These are phyloP conservation scores for Calvatia gigantea DNA, from an alignment of 768 basidiomycete species.

Conservation along the genomic window DNA sequence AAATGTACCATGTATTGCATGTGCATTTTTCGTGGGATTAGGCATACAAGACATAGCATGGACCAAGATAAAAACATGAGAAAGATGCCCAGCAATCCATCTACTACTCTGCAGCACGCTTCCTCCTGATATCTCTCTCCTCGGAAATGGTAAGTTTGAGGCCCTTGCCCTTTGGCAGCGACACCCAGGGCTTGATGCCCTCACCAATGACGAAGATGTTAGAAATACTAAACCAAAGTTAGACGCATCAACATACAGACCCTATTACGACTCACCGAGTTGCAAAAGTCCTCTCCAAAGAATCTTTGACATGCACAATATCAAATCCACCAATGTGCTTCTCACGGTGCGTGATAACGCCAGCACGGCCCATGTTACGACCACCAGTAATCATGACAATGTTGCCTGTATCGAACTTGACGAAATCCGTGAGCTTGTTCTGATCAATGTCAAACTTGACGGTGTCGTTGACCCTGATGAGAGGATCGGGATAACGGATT, in stretches of 20 bases:
- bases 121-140: constrained; percentile 92
- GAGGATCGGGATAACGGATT: constrained; percentile 98
- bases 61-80: constrained; percentile 23
- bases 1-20: constrained; percentile 26
- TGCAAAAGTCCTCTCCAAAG: constrained; percentile 92
- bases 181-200: constrained; percentile 94
- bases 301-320: constrained; percentile 97
- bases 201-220: constrained; percentile 99
- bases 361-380: constrained; percentile 98
- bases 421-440: constrained; percentile 87
- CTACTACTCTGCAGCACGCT: constrained; percentile 70
- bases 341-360: constrained; percentile 94
- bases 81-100: constrained; percentile 16
- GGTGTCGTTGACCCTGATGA: constrained; percentile 94
- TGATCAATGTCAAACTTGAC: constrained; percentile 96
- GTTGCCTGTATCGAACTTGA: constrained; percentile 97
- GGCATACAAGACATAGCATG: constrained; percentile 41
- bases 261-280: constrained; percentile 68
- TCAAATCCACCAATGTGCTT: constrained; percentile 98
- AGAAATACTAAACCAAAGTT: constrained; percentile 56
- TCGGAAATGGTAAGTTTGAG: constrained; percentile 96
- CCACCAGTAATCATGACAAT: constrained; percentile 98
- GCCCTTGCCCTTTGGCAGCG: constrained; percentile 96
- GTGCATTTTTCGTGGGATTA: constrained; percentile 24
- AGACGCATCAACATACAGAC: background rate